Base-by-base conservation (phyloP, 2,329 filamentous ascomycete species). In the Ophiocordyceps robertsii region DNA sequence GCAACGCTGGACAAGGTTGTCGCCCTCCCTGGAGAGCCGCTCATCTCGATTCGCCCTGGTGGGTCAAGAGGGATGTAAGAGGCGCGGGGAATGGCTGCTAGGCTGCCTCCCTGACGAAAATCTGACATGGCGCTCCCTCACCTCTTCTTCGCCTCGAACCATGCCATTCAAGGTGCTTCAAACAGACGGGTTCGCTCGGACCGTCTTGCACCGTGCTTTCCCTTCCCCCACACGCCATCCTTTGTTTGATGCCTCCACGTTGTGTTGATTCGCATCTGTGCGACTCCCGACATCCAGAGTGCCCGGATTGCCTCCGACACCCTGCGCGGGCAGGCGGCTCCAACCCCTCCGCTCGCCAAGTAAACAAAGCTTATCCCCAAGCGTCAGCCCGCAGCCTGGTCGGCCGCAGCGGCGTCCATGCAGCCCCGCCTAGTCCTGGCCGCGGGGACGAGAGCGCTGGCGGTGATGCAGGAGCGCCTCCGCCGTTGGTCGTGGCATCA, bases 21-120 rank as follows among this genome's bases (percentile, higher is more conserved):
- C 41, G 35, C 39, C 44, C 44, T 38, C 46, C 51, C 41, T 44
- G 32, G 42, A 44, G 47, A 44, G 41, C 44, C 41, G 45, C 45
- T 45, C 51, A 51, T 54, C 51, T 49, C 52, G 48, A 53, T 53
- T 48, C 45, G 38, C 14, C 35, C 27, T 39, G 37, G 40, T 46
- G 43, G 44, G 46, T 44, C 43, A 46, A 16, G 33, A 17, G 14
- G 33, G 33, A 35, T 35, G 33, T 14, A 35, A 3, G 14, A 7
- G 4, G 39, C 43, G 43, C 35, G 37, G 39, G 39, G 16, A 35
- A 19, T 21, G n/a, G n/a, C n/a, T n/a, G n/a, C n/a, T n/a, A n/a
- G n/a, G n/a, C n/a, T 19, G 36, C 29, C 39, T 41, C 39, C 39
- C 19, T 35, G 32, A 44, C 43, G 17, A 35, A 40, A 32, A 33